Percentiles rank a stretch among this genome's conserved stretches.
These are phyloP conservation scores for Geranium brycei DNA, from an alignment of 345 rosid genomes.

Conservation along the genomic window DNA sequence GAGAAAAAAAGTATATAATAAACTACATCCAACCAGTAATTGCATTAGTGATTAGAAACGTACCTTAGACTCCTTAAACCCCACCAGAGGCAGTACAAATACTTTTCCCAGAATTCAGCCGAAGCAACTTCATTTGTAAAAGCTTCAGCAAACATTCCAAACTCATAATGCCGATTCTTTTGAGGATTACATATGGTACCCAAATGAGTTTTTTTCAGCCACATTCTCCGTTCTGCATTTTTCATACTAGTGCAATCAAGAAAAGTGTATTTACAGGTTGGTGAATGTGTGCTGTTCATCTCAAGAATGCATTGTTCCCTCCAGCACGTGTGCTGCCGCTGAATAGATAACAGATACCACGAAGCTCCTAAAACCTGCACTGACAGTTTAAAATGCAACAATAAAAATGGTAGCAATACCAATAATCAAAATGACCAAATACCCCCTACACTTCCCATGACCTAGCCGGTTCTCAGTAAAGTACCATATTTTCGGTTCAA, in stretches of 20 bases:
- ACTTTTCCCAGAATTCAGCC: slow-evolving; percentile 42
- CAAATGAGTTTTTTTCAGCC: slow-evolving; percentile 43
- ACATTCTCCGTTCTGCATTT: slow-evolving; percentile 36
- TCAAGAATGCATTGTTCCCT: slow-evolving; percentile 35
- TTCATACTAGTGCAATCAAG: slow-evolving; percentile 49
- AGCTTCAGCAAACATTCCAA: slow-evolving; percentile 67
- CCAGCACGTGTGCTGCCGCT: slow-evolving; percentile 69
- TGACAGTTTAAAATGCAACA: slow-evolving; percentile 3
- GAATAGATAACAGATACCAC: slow-evolving; percentile 66
- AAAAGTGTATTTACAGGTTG: slow-evolving; percentile 33
- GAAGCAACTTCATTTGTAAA: slow-evolving; percentile 50
- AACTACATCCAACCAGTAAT: background rate
- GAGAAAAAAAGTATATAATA: background rate
- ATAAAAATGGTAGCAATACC: background rate
- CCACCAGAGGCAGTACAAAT: slow-evolving; percentile 90
- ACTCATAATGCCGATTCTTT: slow-evolving; percentile 35
- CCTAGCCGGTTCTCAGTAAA: background rate
- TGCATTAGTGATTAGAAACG: background rate
- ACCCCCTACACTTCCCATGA: background rate
- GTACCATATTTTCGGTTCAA: background rate
- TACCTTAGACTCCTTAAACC: slow-evolving; percentile 72
- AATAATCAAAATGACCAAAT: background rate
- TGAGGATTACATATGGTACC: slow-evolving; percentile 41
- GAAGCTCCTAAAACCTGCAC: slow-evolving; percentile 60
- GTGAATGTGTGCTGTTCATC: slow-evolving; percentile 33